Evolutionary conservation across 148 eudicot genomes (phyloP), one percentile per base, ranked within the genome.

Genomic region (Bassia scoparia): DNA sequence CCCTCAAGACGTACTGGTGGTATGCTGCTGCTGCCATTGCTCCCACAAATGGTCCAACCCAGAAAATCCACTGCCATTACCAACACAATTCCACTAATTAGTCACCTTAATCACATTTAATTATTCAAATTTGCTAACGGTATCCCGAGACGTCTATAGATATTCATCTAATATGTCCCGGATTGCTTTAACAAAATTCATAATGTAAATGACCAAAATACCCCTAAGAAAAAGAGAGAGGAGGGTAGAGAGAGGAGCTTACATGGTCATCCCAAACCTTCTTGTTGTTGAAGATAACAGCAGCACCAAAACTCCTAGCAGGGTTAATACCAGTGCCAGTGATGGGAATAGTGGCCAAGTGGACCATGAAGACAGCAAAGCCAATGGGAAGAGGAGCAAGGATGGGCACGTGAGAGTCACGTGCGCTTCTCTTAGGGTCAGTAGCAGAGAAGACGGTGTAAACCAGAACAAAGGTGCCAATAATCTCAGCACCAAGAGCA

Each of bases 301-400:
- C 98, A 59, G 98, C 90, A 20, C 98, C 96, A 55, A 92, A 90
- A 61, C 96, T 92, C 74, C 98, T 86, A 55, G 98, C 98, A 30
- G 98, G 98, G 90, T 92, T 92, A 53, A 92, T 92, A 0, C 97
- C 90, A 17, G 97, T 91, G 6, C 97, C 97, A 54, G 97, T 91
- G 62, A 91, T 86, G 17, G 97, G 97, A 23, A 91, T 91, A n/a
- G 97, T 91, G 24, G 97, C 97, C 83, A 92, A 74, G 64, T 92
- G 97, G 50, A 89, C 97, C 90, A 92, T 86, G 70, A 92, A 92
- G 41, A 92, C 97, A 1, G 97, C 97, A 58, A 92, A 92, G 30
- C 97, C 97, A 71, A 92, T 92, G 2, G 97, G 96, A 17, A 92
- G 85, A 33, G 98, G 98, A 16, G 98, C 98, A 77, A 93, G 81